A percentile compares a stretch with the other conserved stretches of the same genome.
These are phyloP conservation scores for Leptodermis oblonga DNA, from an alignment of 257 asterid genomes.

Conservation along the genomic window DNA sequence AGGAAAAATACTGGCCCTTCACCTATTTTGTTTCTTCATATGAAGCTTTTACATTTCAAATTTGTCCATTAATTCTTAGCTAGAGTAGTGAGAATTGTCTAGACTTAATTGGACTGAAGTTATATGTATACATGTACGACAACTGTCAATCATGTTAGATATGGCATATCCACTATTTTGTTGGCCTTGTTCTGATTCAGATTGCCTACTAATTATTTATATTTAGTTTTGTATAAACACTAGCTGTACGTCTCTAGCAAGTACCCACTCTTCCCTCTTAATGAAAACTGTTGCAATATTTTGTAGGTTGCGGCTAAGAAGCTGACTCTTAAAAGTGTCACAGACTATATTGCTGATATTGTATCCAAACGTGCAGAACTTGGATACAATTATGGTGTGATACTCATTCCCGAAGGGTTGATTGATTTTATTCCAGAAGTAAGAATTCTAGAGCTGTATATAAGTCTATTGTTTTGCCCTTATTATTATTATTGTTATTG, in stretches of 20 bases:
- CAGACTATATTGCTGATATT: constrained; percentile 81
- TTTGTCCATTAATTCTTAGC: not conserved
- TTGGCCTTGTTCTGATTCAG: not conserved
- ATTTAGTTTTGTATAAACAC: not conserved
- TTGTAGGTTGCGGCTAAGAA: constrained; percentile 88
- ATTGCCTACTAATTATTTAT: not conserved
- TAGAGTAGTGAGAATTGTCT: not conserved
- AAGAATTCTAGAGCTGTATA: constrained; percentile 12
- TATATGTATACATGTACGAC: too few species aligned
- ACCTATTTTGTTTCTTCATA: not conserved
- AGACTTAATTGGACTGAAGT: too few species aligned
- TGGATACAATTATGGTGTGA: constrained; percentile 94
- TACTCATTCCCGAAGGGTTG: constrained; percentile 96
- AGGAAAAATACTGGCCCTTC: not conserved
- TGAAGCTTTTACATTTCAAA: not conserved
- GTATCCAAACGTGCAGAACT: constrained; percentile 81
- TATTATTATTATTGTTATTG: not conserved
- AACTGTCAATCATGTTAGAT: not conserved
- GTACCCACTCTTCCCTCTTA: not conserved
- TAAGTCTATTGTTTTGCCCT: not conserved
- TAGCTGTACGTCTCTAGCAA: not conserved
- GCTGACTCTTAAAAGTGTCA: constrained; percentile 74
- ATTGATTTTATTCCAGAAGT: constrained; percentile 99
- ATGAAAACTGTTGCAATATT: not conserved
- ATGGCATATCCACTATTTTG: not conserved